Evolutionary conservation across 805 yeast species (phyloP), one percentile per base, ranked within the genome.

Genomic region (Myxozyma geophila): DNA sequence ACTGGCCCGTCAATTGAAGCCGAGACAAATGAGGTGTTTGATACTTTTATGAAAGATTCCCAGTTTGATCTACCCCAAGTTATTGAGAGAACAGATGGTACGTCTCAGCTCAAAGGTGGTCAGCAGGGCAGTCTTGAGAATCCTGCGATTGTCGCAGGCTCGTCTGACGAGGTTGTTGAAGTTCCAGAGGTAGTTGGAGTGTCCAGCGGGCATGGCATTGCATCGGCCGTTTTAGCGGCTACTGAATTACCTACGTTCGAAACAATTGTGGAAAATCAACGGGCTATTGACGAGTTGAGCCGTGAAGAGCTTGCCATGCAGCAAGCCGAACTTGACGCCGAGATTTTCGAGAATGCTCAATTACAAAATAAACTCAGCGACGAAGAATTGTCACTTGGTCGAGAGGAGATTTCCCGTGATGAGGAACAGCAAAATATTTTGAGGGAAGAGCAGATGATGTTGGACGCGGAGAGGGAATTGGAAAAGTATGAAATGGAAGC

Each of bases 131-230:
- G 28, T 5, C 5, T 28, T 28, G 28, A 28, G 28, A 28, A 28
- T 5, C 5, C 28, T 28, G 28, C 35, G 19, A 36, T 37, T n/a
- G 21, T 28, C 21, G 39, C 23, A 9, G 19, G 49, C 19, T 40
- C 53, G 1, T 40, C 40, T 33, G 35, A 48, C 37, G 54, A 37
- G 46, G 55, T 37, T 21, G 28, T 19, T 49, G 55, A 37, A n/a
- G 47, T 21, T 37, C 44, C 33, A 28, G 28, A 5, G 28, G 2
- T 28, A 5, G 5, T 28, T 28, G 28, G 28, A 28, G 28, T 3
- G 28, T 28, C 28, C 28, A 28, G 28, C 28, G 28, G 28, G 13
- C 6, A 39, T 13, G n/a, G 43, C 43, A 39, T 39, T 39, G n/a
- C 43, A 39, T 39, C n/a, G 3, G 43, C 13, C 3, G 43, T 12